Conservation (phyloP, 2,329 filamentous ascomycete species). For the Penicillium paneum region DNA sequence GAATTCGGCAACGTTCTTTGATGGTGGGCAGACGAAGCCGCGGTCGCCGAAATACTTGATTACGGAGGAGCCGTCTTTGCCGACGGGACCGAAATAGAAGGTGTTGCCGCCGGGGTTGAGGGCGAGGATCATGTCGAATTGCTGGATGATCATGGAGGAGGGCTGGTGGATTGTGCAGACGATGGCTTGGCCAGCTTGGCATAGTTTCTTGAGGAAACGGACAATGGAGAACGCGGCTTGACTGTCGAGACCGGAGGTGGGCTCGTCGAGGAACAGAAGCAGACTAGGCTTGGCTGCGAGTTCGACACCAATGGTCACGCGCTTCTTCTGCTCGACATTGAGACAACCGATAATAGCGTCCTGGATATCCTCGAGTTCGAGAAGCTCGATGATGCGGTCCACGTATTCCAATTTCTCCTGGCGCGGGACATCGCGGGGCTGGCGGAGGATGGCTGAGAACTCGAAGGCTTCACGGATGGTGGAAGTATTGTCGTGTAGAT, state of each 20-base stretch:
- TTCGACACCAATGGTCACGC: constrained; percentile 71
- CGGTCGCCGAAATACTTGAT: constrained; percentile 66
- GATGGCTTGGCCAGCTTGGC: constrained; percentile 65
- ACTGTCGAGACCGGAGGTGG: constrained; percentile 67
- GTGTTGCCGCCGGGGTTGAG: constrained; percentile 67
- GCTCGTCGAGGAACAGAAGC: constrained; percentile 69
- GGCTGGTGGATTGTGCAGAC: constrained; percentile 74
- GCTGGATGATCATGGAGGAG: constrained; percentile 64
- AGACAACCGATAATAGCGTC: constrained; percentile 65
- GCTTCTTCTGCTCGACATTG: constrained; percentile 68
- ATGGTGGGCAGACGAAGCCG: constrained; percentile 64
- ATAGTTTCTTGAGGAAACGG: constrained; percentile 65
- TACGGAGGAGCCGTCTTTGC: constrained; percentile 62
- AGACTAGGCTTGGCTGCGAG: constrained; percentile 66
- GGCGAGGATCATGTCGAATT: constrained; percentile 71
- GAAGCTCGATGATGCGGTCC: constrained; percentile 61
- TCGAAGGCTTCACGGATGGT: constrained; percentile 67
- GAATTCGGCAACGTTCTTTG: constrained; percentile 65
- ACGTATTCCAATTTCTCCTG: constrained; percentile 66
- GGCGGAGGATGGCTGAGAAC: constrained; percentile 65
- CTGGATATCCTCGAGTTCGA: constrained; percentile 64
- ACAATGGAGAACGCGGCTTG: constrained; percentile 68
- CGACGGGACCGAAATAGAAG: constrained; percentile 71
- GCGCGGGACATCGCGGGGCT: constrained; percentile 53
- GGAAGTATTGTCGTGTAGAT: constrained; percentile 65